A percentile compares a stretch with the other conserved stretches of the same genome.
These are phyloP conservation scores for Candida gorgasii DNA, from an alignment of 805 yeast genomes.

Conservation along the genomic window DNA sequence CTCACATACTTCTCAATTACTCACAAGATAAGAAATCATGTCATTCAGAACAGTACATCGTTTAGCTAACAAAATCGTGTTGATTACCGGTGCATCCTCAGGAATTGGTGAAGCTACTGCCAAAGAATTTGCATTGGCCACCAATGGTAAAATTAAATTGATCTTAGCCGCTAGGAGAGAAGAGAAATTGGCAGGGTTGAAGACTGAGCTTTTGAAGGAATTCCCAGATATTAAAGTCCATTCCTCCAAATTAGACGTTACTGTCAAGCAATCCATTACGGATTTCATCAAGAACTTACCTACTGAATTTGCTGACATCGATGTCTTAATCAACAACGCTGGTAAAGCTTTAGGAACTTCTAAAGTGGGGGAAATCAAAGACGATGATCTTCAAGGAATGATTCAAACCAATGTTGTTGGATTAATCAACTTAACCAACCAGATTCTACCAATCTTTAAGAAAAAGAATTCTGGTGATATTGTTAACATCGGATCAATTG, in stretches of 20 bases:
- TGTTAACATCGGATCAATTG: slow-evolving; percentile 39
- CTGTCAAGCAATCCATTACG: slow-evolving; percentile 24
- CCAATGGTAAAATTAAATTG: slow-evolving; percentile 37
- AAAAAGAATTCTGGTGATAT: slow-evolving; percentile 37
- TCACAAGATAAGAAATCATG: slow-evolving; percentile 21
- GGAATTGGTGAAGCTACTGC: slow-evolving; percentile 48
- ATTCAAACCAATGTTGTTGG: slow-evolving; percentile 40
- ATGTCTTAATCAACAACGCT: slow-evolving; percentile 40
- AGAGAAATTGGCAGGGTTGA: slow-evolving; percentile 26
- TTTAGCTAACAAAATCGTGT: slow-evolving; percentile 35
- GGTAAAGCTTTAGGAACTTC: slow-evolving; percentile 41
- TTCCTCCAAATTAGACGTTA: slow-evolving; percentile 33
- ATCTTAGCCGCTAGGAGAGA: slow-evolving; percentile 41
- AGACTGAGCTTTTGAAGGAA: slow-evolving; percentile 23
- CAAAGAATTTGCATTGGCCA: slow-evolving; percentile 38
- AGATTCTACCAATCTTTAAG: slow-evolving; percentile 37
- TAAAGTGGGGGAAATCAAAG: slow-evolving; percentile 30
- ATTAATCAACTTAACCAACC: slow-evolving; percentile 37
- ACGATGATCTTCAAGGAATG: slow-evolving; percentile 37
- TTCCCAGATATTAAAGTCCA: slow-evolving; percentile 31
- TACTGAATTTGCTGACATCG: slow-evolving; percentile 35
- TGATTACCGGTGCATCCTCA: slow-evolving; percentile 43
- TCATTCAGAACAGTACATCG: slow-evolving; percentile 41
- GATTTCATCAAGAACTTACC: slow-evolving; percentile 34
- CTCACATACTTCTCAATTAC: not conserved